Base-by-base conservation (phyloP, 1,284 basidiomycete genomes). In the Lentinula novae-zelandiae region DNA sequence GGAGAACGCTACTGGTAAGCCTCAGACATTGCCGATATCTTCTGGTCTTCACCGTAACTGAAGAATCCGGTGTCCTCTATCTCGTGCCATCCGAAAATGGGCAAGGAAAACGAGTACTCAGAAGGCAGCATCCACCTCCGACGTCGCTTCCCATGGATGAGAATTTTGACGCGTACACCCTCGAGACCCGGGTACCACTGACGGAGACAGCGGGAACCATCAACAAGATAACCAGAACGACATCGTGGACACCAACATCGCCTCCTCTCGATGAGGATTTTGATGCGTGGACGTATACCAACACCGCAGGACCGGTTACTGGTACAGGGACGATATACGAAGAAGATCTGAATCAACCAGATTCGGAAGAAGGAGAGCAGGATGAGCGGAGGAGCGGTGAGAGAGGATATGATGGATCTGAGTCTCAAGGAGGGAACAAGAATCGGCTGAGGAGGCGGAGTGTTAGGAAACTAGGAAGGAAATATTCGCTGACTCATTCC, bases 161-260 rank as follows among this genome's bases (percentile, higher is more conserved):
- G 61, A 73, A 73, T 63, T 79, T 79, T 63, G 77, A 79, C 67
- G 75, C 75, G 34, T 65, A 72, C 57, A 78, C 76, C 68, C 56
- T 73, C 69, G 53, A 62, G 10, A 51, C 57, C 27, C 55, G 48
- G 38, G 34, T 22, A 42, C 53, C 53, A 3, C n/a, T 50, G 31
- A 50, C 57, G 36, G 52, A 60, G 8, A 49, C 48, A 13, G 33
- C n/a, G 15, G 58, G 31, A 17, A 12, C 50, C n/a, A 20, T 27
- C 5, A 42, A 34, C 7, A 10, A 17, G 5, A 39, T 36, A 27
- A 22, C 15, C 17, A 59, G 50, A 46, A 15, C 50, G 8, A 46
- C 49, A 33, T 53, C 62, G 65, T 48, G 72, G 54, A 64, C 62
- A 36, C 65, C 63, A 10, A 66, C 61, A 13, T 53, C 61, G 34